Conservation (phyloP, 345 rosid species). For the Litchi chinensis region DNA sequence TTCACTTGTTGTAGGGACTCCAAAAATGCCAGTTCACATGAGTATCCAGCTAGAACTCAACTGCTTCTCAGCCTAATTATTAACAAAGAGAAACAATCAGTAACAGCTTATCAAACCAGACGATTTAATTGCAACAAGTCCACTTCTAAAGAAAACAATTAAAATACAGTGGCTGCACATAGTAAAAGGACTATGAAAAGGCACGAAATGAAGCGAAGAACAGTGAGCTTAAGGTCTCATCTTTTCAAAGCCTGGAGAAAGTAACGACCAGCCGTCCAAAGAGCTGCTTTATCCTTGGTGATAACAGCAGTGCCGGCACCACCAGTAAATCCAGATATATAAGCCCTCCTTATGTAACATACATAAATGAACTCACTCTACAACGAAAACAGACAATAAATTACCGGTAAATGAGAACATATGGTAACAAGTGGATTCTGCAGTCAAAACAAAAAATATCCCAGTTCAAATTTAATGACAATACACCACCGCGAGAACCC, state of each 20-base stretch:
- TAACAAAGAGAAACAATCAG: constrained; percentile 9
- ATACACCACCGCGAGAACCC: background rate
- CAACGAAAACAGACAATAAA: constrained; percentile 19
- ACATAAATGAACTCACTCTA: constrained; percentile 99
- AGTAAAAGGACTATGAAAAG: background rate
- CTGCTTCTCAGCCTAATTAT: constrained; percentile 81
- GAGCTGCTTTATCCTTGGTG: constrained; percentile 88
- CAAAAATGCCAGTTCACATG: constrained; percentile 91
- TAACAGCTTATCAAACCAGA: background rate
- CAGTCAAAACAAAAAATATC: background rate
- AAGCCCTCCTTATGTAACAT: constrained; percentile 82
- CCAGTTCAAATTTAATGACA: background rate
- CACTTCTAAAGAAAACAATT: too few species aligned
- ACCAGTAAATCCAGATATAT: constrained; percentile 86
- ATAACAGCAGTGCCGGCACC: constrained; percentile 94
- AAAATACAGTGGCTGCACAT: too few species aligned
- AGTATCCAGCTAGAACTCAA: constrained; percentile 81
- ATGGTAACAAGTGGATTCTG: background rate
- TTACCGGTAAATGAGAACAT: background rate
- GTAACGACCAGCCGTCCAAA: constrained; percentile 98
- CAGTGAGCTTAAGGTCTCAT: background rate
- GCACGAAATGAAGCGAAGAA: too few species aligned
- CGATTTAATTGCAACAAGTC: too few species aligned
- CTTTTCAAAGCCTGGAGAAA: constrained; percentile 81
- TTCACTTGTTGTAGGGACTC: constrained; percentile 83